Conservation (phyloP, 169 alveolate species). For the Plasmodium gaboni region DNA sequence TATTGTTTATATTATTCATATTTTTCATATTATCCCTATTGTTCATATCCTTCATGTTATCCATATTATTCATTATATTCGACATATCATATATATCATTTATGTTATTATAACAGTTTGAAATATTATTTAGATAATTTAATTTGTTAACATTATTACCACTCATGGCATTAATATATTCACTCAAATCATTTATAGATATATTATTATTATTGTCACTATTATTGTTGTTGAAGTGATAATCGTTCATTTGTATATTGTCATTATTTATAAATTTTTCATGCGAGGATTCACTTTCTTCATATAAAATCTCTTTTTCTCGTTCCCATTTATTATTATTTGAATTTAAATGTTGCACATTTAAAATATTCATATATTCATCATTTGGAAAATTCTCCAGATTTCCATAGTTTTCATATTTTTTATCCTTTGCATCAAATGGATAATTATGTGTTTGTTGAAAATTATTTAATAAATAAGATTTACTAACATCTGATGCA, state of each 20-base stretch:
- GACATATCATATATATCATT: background rate
- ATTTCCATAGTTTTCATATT: no score
- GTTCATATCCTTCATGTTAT: background rate
- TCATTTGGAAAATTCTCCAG: no score
- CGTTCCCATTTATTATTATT: constrained; percentile 1
- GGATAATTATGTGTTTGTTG: constrained; percentile 15
- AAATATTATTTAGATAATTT: background rate
- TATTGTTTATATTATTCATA: background rate
- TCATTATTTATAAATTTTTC: background rate
- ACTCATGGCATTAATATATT: background rate
- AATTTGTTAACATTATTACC: background rate
- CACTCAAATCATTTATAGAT: background rate
- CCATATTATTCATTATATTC: background rate
- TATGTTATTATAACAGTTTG: background rate
- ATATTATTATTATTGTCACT: background rate
- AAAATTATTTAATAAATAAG: constrained; percentile 4
- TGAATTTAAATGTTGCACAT: constrained; percentile 1
- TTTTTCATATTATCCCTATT: background rate
- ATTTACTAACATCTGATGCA: background rate
- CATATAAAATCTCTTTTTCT: constrained; percentile 8
- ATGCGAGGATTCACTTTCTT: background rate
- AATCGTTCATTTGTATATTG: background rate
- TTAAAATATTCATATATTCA: no score
- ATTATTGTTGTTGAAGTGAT: background rate
- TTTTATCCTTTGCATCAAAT: no score